Evolutionary conservation across 345 rosid species (phyloP), one percentile per base, ranked within the genome.

Genomic region (Lumnitzera racemosa): DNA sequence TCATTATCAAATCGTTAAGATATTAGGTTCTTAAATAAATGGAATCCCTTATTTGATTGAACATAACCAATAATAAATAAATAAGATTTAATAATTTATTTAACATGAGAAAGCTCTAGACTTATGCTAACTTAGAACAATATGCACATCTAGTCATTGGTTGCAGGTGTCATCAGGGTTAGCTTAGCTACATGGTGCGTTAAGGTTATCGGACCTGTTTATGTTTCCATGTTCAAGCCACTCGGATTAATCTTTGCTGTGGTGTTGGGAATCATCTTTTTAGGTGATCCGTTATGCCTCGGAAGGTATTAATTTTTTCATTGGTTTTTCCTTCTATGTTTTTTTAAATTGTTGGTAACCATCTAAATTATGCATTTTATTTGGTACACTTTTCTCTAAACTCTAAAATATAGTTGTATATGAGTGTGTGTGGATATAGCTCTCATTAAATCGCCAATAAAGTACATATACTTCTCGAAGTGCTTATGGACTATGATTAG

Each of bases 141-240:
- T 36, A 5, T 7, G 43, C 43, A 36, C 5, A 36, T 36, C 4
- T 36, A 36, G 43, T 36, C 43, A 9, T 36, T 48, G 13, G 11
- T 49, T 11, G 29, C 5, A 16, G 49, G 3, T 2, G 48, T 1
- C 27, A 29, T 64, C 16, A 57, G 59, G 14, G 7, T 55, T 20
- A 29, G 17, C 8, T 27, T 56, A 13, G 48, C 20, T 2, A 8
- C 25, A 11, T 64, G 47, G 46, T 47, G 53, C 25, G 1, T 10
- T 3, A 15, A 49, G 51, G 47, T 46, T 5, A 25, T 3, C 5
- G 53, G 49, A 47, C 52, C 67, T 0, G n/a, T 64, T 6, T 48
- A 46, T 56, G 48, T 56, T 17, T 48, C 61, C 24, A 27, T 64
- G 61, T 64, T 64, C 67, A 64, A 64, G 67, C 61, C 61, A 24